Evolutionary conservation across 2,329 filamentous ascomycete species (phyloP), one percentile per base, ranked within the genome.

Genomic region (Blastomyces percursus): DNA sequence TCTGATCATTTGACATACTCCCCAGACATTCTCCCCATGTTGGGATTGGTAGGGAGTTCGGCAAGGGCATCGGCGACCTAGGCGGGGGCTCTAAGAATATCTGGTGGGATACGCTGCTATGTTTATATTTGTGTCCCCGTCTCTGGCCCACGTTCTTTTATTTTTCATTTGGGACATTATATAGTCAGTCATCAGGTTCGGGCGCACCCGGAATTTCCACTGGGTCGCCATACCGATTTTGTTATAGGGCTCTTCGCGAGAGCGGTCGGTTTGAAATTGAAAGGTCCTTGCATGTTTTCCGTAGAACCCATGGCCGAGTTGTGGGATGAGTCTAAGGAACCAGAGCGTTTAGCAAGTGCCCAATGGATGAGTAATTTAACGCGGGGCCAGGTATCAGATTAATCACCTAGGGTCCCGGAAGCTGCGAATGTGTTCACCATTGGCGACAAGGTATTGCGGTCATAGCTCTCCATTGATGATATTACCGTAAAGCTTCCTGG

Each of bases 61-160:
- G 94, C 0, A 99, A 84, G 46, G 93, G 89, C 30, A 96, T 84
- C 3, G 94, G 93, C 0, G 92, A 88, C 61, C 92, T 84, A 4
- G 85, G 88, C 0, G 91, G 87, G 7, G 94, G 94, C 73, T 96
- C 91, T 69, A 95, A 90, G 75, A 97, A 96, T 75, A 97, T 95
- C 75, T 96, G 92, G 73, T 97, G 92, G 24, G 90, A 96, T 63
- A 99, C 88, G 73, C 90, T 96, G 74, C 90, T 95, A 78, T 97
- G 93, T 73, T 96, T 96, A 82, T 99, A 99, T 74, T 94, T 91
- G 79, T 99, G 94, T 66, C 94, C 94, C 65, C 93, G 88, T 67
- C 94, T 86, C 75, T 96, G 90, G 66, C 92, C 92, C 66, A 96
- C 85, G 69, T 91, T 93, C 87, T 95, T 74, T 61, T 38, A n/a